Evolutionary conservation across 2,329 filamentous ascomycete species (phyloP).

Genomic region (Exophiala bonariae): DNA sequence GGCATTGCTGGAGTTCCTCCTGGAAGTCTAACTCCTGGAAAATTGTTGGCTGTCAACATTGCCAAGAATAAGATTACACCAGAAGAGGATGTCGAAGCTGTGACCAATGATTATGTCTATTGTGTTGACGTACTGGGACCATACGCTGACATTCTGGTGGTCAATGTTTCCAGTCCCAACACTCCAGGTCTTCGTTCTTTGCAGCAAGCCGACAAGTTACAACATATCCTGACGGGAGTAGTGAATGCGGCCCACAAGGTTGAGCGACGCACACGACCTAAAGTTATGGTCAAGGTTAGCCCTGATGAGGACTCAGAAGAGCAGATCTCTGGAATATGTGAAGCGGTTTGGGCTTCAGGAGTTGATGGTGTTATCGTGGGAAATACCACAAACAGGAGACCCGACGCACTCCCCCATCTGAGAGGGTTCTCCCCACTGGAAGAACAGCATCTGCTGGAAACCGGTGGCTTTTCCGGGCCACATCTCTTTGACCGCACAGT

Average conservation of each 20-base stretch:
- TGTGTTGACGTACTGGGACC: conserved; percentile 79
- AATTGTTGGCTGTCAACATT: conserved; percentile 84
- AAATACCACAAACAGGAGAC: conserved; percentile 88
- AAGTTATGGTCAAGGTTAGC: conserved; percentile 96
- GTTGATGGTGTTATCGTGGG: conserved; percentile 96
- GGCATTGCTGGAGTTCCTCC: conserved; percentile 76
- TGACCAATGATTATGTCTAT: conserved; percentile 79
- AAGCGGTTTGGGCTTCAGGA: conserved; percentile 77
- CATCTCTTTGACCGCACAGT: conserved; percentile 81
- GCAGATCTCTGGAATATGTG: conserved; percentile 84
- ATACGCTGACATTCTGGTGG: conserved; percentile 94
- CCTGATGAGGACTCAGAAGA: conserved; percentile 87
- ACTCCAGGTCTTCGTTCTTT: conserved; percentile 86
- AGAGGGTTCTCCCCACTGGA: conserved; percentile 67
- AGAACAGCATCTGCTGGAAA: conserved; percentile 67
- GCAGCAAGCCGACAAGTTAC: conserved; percentile 81
- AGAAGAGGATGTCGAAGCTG: conserved; percentile 78
- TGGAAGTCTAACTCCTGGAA: conserved; percentile 74
- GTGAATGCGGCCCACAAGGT: conserved; percentile 73
- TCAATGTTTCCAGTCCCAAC: conserved; percentile 97
- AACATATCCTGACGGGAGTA: conserved; percentile 75
- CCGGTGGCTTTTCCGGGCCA: conserved; percentile 87
- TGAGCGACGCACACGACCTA: conserved; percentile 70
- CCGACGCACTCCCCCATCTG: conserved; percentile 67
- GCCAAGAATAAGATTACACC: conserved; percentile 96